Evolutionary conservation across 1,284 basidiomycete species (phyloP), one percentile per base, ranked within the genome.

Genomic region (Kwoniella shivajii): DNA sequence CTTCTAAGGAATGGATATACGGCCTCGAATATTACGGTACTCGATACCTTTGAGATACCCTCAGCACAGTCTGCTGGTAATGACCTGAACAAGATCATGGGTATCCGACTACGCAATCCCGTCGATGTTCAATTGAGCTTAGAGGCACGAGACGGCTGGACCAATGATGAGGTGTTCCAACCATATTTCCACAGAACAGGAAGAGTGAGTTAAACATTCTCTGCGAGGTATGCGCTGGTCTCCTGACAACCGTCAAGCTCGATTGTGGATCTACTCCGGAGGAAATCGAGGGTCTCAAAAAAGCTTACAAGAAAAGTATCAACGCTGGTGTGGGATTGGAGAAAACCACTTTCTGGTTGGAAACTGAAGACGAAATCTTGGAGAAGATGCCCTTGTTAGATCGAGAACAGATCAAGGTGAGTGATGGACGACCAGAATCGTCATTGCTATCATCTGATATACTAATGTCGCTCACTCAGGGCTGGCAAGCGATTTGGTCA

Each of bases 1-100:
- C 68, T 78, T 0, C 52, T 67, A 7, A 62, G 73, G 3, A 45
- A 57, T 33, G 75, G 75, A 2, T 77, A 75, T 60, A 69, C 57
- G 6, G 42, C 51, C 30, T 45, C 43, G 13, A 60, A 77, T 54
- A 61, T 78, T 30, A 64, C 57, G 7, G 54, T 76, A 18, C 57
- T 76, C 30, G 77, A 78, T 56, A 51, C 53, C 9, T 77, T 71
- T 42, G 57, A 57, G n/a, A 64, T 69, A 29, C 76, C 77, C 4
- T 67, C 65, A 14, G 56, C 61, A 11, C 62, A 74, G 26, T 67
- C 70, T 0, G 76, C 75, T 1, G 75, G 74, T 0, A 68, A 69
- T 49, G 74, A 77, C 55, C 39, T 78, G 31, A 78, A 78, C 59
- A 78, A 77, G 62, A 64, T 75, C 18, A 57, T 64, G 54, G 61